Base-by-base conservation (phyloP, 2,329 filamentous ascomycete species). In the Neonectria faginata region DNA sequence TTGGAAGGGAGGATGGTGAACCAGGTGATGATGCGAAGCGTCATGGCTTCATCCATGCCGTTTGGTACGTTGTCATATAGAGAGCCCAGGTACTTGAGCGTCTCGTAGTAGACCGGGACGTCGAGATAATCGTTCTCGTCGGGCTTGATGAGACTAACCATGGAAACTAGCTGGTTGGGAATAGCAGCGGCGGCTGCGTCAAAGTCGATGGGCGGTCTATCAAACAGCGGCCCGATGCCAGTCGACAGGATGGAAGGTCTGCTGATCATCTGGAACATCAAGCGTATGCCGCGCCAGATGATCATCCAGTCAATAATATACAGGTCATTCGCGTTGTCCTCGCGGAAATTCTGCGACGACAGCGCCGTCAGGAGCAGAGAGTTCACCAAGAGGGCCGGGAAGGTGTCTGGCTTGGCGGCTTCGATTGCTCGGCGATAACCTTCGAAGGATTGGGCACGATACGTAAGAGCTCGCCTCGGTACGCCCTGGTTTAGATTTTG, bases 301-400 rank as follows among this genome's bases (percentile, higher is more conserved):
- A 81, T 70, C 75, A 88, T 84, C 85, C 86, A 88, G 70, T 87
- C 82, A 47, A 87, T 72, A 33, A 87, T 81, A 68, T 83, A 86
- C 2, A 87, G 78, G 2, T 80, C 78, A 50, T 77, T 78, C n/a
- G 74, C 74, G 51, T 82, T 77, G 0, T 77, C 73, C 18, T 85
- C 82, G 4, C 84, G 80, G 70, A 88, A 87, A 57, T 76, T 77
- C 58, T 85, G 78, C 5, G 84, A 83, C 11, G 84, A 82, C 5
- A 87, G 74, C 6, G 80, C 84, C 25, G 81, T 82, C 62, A 87
- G 79, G 12, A 88, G 70, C 7, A 88, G 76, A 1, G 85, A 86
- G 61, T 80, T 81, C 42, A 80, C 81, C 36, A 87, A 72, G 7
- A 88, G 73, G 12, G 84, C 84, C 0, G 84, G 81, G 44, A 77